Evolutionary conservation across 2,329 filamentous ascomycete genomes (phyloP), one percentile per base, ranked within the genome.

Genomic region (Colletotrichum spinosum): DNA sequence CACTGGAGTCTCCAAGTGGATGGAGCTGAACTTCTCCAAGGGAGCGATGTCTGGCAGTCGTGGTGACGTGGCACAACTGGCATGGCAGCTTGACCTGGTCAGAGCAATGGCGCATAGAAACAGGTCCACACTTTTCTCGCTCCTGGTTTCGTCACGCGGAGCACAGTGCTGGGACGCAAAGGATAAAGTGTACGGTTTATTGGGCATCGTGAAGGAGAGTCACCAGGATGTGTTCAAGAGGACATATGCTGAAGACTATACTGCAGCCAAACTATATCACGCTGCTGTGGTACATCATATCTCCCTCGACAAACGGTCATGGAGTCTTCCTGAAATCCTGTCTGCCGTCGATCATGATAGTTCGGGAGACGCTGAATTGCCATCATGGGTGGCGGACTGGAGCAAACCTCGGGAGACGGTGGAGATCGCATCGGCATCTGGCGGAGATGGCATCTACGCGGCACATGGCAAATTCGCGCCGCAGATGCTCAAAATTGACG

Each of bases 361-460:
- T 11, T 33, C 37, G 6, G 38, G 46, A 3, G 25, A 5, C 25
- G 1, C 25, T 25, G 25, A 1, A 25, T 38, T 67, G n/a, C 64
- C 64, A 0, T 67, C 64, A 2, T 67, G 64, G 64, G 64, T 67
- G 5, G 54, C 64, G 10, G 64, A 67, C 39, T 67, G 53, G 48
- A 55, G 56, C n/a, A 55, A 44, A 0, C 35, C 56, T 42, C 60
- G 60, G n/a, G 54, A 35, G 10, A 58, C 60, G 2, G 48, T 42
- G 4, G 49, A 37, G 3, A 8, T 59, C 6, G 48, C 41, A 17
- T 53, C 53, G 37, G 33, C 55, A 2, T 48, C 37, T 10, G 37
- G 15, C 15, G 15, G 15, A 15, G 15, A 15, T 15, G 48, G 55
- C 2, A 37, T 48, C 11, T 49, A 59, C 12, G 25, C 15, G 5